Percentiles rank a stretch among this genome's conserved stretches.
These are phyloP conservation scores for Tetragonia tetragonoides DNA, from an alignment of 148 eudicot genomes.

Conservation along the genomic window DNA sequence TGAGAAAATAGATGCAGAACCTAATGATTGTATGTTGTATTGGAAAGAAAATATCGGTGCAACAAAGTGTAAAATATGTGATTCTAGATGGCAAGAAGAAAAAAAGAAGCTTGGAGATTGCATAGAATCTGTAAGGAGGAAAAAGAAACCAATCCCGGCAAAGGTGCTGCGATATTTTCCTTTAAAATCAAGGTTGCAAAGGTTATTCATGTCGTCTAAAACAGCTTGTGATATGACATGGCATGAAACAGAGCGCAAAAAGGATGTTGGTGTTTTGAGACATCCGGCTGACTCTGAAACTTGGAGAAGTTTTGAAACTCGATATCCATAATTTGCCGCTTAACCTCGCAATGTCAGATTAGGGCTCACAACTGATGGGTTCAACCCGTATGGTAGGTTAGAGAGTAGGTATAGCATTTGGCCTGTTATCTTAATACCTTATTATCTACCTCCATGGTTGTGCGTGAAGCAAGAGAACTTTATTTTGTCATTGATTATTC, in stretches of 20 bases:
- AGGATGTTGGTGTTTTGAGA: neutral
- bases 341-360: conserved; percentile 2
- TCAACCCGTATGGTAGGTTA: neutral
- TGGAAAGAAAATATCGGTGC: neutral
- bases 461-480: too few relatives aligned
- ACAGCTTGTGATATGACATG: too few relatives aligned
- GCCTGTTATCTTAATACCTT: neutral
- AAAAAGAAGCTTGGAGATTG: neutral
- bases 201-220: too few relatives aligned
- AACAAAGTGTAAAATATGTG: neutral
- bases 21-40: neutral
- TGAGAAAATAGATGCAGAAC: neutral
- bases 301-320: neutral
- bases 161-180: neutral
- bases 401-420: conserved; percentile 1
- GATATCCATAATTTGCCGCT: neutral
- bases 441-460: too few relatives aligned
- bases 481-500: too few relatives aligned
- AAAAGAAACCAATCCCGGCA: neutral
- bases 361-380: conserved; percentile 6
- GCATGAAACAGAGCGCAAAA: too few relatives aligned
- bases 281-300: conserved; percentile 1
- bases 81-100: conserved; percentile 1
- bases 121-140: neutral
- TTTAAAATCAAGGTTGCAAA: too few relatives aligned